Evolutionary conservation across 805 yeast genomes (phyloP).

Genomic region (Middelhovenomyces tepae): DNA sequence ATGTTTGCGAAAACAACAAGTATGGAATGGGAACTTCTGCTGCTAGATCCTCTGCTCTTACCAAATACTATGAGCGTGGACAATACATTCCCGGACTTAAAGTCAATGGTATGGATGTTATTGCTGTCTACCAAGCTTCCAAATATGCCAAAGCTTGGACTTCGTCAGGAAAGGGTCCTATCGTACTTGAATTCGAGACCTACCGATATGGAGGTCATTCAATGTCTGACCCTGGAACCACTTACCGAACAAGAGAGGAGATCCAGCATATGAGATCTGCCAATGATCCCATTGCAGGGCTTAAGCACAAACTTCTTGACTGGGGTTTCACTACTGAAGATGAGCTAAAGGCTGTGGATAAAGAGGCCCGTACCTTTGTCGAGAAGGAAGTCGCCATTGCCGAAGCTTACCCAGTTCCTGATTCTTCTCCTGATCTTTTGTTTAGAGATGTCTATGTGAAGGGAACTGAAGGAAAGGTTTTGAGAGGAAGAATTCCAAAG

Average conservation of each 20-base stretch:
- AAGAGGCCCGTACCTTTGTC: constrained; percentile 91
- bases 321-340: constrained; percentile 84
- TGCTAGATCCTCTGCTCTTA: constrained; percentile 90
- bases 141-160: constrained; percentile 97
- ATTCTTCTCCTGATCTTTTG: constrained; percentile 86
- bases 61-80: constrained; percentile 97
- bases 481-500: constrained; percentile 94
- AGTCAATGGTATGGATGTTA: constrained; percentile 96
- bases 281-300: constrained; percentile 96
- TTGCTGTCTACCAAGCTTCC: constrained; percentile 93
- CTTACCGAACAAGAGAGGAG: constrained; percentile 99
- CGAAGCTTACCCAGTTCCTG: constrained; percentile 90
- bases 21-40: constrained; percentile 99
- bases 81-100: constrained; percentile 98
- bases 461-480: constrained; percentile 84
- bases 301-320: constrained; percentile 78
- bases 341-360: constrained; percentile 89
- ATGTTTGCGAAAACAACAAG: constrained; percentile 97
- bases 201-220: constrained; percentile 99
- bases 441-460: constrained; percentile 95
- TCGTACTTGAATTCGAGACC: constrained; percentile 94
- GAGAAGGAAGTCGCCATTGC: constrained; percentile 93
- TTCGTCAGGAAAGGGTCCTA: constrained; percentile 87
- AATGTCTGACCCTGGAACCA: constrained; percentile 99
- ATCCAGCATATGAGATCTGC: constrained; percentile 98